phyloP scores from a whole-genome alignment of 495 filamentous ascomycete genomes.

The Tuber melanosporum region DNA sequence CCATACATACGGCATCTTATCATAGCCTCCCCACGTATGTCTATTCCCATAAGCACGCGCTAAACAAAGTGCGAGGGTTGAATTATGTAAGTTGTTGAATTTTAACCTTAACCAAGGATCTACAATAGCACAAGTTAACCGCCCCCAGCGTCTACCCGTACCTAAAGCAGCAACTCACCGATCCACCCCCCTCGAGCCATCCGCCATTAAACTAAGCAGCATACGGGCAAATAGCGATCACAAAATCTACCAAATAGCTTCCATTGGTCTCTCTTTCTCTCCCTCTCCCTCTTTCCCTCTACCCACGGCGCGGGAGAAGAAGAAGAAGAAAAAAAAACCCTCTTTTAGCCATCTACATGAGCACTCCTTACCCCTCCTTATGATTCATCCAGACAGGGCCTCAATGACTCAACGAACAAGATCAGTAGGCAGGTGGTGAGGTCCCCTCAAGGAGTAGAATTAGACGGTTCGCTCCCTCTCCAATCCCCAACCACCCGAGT shows the following conservation, averaged over 20 bases:
- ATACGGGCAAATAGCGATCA: background rate
- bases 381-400: background rate
- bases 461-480: background rate
- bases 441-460: background rate
- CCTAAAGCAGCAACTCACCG: background rate
- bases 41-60: background rate
- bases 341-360: background rate
- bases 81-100: background rate
- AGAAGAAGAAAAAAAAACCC: background rate
- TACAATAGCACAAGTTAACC: background rate
- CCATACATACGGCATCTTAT: too few species aligned
- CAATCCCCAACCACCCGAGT: slow-evolving; percentile 3
- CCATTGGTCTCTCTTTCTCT: background rate
- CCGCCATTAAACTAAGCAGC: background rate
- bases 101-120: background rate
- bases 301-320: background rate
- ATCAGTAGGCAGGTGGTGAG: background rate
- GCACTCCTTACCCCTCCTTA: background rate
- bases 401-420: background rate
- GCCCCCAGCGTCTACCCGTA: background rate
- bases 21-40: too few species aligned
- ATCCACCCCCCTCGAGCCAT: background rate
- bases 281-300: background rate
- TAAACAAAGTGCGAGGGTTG: background rate
- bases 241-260: background rate